Evolutionary conservation across 1,284 basidiomycete genomes (phyloP).

Genomic region (Trametes versicolor): DNA sequence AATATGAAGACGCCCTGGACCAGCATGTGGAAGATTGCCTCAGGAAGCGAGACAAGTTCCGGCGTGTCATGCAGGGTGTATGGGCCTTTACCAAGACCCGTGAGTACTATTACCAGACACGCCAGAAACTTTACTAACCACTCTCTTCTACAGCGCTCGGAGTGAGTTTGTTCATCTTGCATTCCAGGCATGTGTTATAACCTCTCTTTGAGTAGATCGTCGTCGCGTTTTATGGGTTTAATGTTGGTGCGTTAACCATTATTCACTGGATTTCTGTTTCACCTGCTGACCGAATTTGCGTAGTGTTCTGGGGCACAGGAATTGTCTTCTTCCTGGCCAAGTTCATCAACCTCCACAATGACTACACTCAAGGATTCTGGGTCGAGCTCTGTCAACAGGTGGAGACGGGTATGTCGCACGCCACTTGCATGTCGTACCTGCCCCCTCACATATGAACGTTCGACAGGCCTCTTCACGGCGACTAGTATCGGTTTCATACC

Average conservation of each 20-base stretch:
- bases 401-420: slow-evolving; percentile 63
- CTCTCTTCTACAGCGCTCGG: slow-evolving; percentile 27
- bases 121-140: not conserved
- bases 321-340: slow-evolving; percentile 81
- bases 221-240: slow-evolving; percentile 83
- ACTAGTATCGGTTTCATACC: slow-evolving; percentile 83
- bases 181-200: not conserved
- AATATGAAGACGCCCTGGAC: slow-evolving; percentile 71
- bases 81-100: slow-evolving; percentile 90
- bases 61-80: slow-evolving; percentile 72
- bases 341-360: slow-evolving; percentile 76
- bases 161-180: slow-evolving; percentile 21
- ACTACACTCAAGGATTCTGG: slow-evolving; percentile 74
- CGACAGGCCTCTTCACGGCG: slow-evolving; percentile 77
- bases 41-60: slow-evolving; percentile 68
- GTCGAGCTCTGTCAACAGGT: slow-evolving; percentile 84
- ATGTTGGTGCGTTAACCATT: slow-evolving; percentile 62
- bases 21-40: slow-evolving; percentile 85
- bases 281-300: not conserved
- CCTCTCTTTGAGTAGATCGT: slow-evolving; percentile 58
- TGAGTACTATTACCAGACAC: slow-evolving; percentile 47
- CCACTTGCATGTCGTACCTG: not conserved
- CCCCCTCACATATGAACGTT: slow-evolving; percentile 5
- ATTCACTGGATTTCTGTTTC: not conserved
- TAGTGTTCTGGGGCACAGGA: slow-evolving; percentile 81